A percentile compares a stretch with the other conserved stretches of the same genome.
Evolutionary conservation across 108 stramenopile genomes (phyloP).

Genomic region (Aureococcus anophagefferens): DNA sequence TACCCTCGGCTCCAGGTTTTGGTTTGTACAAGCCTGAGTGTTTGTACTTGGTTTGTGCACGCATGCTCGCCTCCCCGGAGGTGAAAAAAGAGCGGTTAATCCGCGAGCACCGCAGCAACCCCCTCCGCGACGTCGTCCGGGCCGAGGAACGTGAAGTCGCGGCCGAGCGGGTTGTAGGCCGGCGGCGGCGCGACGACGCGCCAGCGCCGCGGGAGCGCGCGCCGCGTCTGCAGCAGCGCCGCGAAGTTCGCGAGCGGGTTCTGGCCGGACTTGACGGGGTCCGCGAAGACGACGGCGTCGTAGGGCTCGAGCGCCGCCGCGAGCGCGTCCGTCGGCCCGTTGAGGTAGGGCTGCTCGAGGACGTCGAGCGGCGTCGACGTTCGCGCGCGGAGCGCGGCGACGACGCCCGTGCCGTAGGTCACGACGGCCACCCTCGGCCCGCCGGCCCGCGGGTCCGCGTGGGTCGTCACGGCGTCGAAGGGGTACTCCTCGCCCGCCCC

Average conservation of each 20-base stretch:
- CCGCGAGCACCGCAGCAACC: too few species aligned
- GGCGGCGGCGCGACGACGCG: constrained; percentile 54
- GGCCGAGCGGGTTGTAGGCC: constrained; percentile 67
- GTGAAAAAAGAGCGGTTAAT: too few species aligned
- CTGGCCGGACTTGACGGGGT: constrained; percentile 71
- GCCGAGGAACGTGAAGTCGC: constrained; percentile 18
- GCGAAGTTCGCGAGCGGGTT: constrained; percentile 52
- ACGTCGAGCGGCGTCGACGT: constrained; percentile 45
- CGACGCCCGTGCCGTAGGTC: constrained; percentile 74
- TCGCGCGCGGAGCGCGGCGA: constrained; percentile 46
- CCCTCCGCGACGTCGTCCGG: constrained; percentile 17
- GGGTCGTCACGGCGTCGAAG: constrained; percentile 51
- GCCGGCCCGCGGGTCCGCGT: constrained; percentile 1
- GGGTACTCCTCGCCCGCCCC: constrained; percentile 31
- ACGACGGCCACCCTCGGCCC: constrained; percentile 48
- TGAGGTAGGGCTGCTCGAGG: constrained; percentile 65
- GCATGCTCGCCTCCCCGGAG: too few species aligned
- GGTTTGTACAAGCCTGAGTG: too few species aligned
- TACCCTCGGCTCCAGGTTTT: too few species aligned
- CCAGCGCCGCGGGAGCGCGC: constrained; percentile 45
- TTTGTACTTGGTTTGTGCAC: too few species aligned
- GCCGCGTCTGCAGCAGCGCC: constrained; percentile 38
- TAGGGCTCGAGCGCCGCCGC: constrained; percentile 27
- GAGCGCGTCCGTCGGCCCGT: constrained; percentile 50
- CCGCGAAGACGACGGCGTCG: constrained; percentile 60